These are phyloP conservation scores for Lasiodiplodia sp. DNA, from an alignment of 2,329 filamentous ascomycete species.

Conservation along the genomic window DNA sequence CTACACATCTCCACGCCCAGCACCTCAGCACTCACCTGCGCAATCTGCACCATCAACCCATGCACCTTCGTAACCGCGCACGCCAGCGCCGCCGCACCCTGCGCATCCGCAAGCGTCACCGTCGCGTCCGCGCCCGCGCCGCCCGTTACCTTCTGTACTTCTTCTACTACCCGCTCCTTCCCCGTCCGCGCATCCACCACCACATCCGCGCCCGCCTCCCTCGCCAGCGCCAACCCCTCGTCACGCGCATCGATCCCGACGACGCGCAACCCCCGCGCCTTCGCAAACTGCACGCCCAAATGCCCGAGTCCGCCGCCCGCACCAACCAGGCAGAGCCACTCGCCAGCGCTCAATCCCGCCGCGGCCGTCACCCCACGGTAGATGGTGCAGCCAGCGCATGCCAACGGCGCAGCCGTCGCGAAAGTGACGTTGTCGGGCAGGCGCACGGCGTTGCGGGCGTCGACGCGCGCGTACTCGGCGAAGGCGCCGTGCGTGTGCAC, in stretches of 20 bases:
- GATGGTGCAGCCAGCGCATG: slow-evolving; percentile 63
- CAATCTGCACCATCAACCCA: slow-evolving; percentile 65
- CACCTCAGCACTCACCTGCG: slow-evolving; percentile 51
- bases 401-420: slow-evolving; percentile 62
- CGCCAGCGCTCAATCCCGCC: slow-evolving; percentile 48
- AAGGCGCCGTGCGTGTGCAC: slow-evolving; percentile 63
- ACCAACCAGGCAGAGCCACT: slow-evolving; percentile 50
- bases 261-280: slow-evolving; percentile 58
- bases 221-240: slow-evolving; percentile 58
- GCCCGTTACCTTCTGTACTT: slow-evolving; percentile 57
- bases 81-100: slow-evolving; percentile 57
- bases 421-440: slow-evolving; percentile 60
- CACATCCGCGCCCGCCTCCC: slow-evolving; percentile 58
- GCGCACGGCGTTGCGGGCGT: slow-evolving; percentile 54
- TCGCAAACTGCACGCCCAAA: slow-evolving; percentile 61
- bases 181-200: slow-evolving; percentile 61
- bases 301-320: slow-evolving; percentile 53
- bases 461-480: slow-evolving; percentile 63
- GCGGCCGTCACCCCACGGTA: slow-evolving; percentile 55
- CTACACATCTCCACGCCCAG: no score
- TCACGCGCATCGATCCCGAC: slow-evolving; percentile 64
- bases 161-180: slow-evolving; percentile 56
- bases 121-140: slow-evolving; percentile 61
- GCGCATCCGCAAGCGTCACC: slow-evolving; percentile 62
- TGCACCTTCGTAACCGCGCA: slow-evolving; percentile 67